These are phyloP conservation scores for Pleomassaria siparia DNA, from an alignment of 2,329 filamentous ascomycete genomes.

Conservation along the genomic window DNA sequence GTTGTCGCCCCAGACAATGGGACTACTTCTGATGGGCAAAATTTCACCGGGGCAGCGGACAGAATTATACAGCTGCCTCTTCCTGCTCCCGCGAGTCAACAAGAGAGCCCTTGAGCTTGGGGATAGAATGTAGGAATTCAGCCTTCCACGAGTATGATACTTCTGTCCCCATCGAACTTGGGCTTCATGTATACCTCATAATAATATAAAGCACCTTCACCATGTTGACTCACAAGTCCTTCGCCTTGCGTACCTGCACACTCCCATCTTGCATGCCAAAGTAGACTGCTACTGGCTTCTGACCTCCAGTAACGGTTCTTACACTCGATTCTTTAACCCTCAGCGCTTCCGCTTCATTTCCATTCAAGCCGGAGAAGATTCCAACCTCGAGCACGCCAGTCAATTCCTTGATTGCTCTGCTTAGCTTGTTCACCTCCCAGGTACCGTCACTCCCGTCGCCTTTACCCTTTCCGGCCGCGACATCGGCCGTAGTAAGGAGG, in stretches of 20 bases:
- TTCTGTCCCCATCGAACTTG: neutral
- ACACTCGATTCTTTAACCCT: slow-evolving; percentile 23
- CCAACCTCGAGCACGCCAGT: slow-evolving; percentile 90
- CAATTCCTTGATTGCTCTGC: slow-evolving; percentile 74
- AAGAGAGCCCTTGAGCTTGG: neutral
- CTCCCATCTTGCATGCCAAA: slow-evolving; percentile 77
- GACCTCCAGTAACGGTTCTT: slow-evolving; percentile 58
- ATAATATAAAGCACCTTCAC: too few species aligned
- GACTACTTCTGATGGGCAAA: neutral
- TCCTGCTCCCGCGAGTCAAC: too few species aligned
- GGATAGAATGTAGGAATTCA: too few species aligned
- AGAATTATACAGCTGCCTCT: too few species aligned
- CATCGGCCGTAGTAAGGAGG: slow-evolving; percentile 65
- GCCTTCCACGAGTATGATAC: too few species aligned
- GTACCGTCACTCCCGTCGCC: slow-evolving; percentile 63
- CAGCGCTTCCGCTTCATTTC: slow-evolving; percentile 63
- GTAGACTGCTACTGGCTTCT: slow-evolving; percentile 92
- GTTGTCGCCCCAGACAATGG: too few species aligned
- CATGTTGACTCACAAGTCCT: slow-evolving; percentile 7
- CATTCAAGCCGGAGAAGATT: slow-evolving; percentile 82
- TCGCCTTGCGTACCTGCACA: slow-evolving; percentile 41
- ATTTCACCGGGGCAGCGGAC: too few species aligned
- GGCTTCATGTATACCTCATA: too few species aligned
- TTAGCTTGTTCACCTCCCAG: slow-evolving; percentile 80
- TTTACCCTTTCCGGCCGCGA: slow-evolving; percentile 45